Base-by-base conservation (phyloP, 2,329 filamentous ascomycete genomes). In the Colletotrichum liaoningense region DNA sequence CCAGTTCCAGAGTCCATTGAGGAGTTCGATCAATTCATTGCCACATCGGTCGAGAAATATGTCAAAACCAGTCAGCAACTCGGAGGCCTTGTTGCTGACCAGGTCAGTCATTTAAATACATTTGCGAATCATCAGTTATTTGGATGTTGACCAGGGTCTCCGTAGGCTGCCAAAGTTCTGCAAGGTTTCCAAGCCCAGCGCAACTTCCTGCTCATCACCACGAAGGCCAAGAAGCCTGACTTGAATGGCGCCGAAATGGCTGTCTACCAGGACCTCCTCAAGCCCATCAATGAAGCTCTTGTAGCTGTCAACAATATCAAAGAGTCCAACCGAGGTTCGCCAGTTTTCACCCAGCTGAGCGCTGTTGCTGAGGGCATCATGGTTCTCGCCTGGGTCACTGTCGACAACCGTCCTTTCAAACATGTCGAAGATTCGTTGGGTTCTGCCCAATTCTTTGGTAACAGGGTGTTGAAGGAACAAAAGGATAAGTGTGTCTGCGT, bases 361-460 rank as follows among this genome's bases (percentile, higher is more conserved):
- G 93, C 95, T 77, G 94, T 98, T 35, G 92, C 95, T 1, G 96
- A 98, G 80, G 95, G 95, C 76, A 95, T 98, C 77, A 93, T 94
- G 80, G 92, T 95, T 52, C 86, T 99, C 72, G 94, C 94, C 42
- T 99, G 97, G 97, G 93, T 98, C 71, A 93, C 93, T 0, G 90
- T 97, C 62, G 94, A 97, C 65, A 89, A 86, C 75, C 95, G 95
- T 80, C 97, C 97, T 2, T 92, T 90, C 76, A 95, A 97, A 79
- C 94, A 95, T 79, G 93, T 98, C 59, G 92, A 92, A 59, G 95
- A 98, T 77, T 93, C 93, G 72, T 88, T 97, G 24, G 92, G 93
- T 35, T 93, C 95, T 63, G 94, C 95, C 54, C 93, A 98, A 81
- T 97, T 97, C 86, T 98, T 94, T 79, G 97, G 97, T 42, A 98